phyloP scores from a whole-genome alignment of 108 stramenopile species.

The Skeletonema potamos region DNA sequence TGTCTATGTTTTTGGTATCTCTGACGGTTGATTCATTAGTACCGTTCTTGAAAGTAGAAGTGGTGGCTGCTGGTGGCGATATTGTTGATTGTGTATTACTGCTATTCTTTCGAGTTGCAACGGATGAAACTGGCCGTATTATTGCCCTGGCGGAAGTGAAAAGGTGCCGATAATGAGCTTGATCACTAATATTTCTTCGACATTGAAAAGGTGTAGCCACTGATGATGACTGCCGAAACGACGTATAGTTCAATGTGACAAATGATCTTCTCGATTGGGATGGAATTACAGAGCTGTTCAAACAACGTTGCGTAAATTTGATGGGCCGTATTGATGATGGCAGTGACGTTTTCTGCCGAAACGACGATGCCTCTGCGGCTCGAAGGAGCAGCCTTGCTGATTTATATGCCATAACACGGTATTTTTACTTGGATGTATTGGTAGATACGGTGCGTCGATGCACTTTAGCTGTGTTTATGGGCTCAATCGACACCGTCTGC shows the following conservation, averaged over 20 bases:
- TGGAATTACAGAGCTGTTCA: not conserved
- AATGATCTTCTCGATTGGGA: not conserved
- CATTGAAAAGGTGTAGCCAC: not conserved
- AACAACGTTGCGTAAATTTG: not conserved
- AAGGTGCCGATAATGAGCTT: not conserved
- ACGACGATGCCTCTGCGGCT: not conserved
- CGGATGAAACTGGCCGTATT: not conserved
- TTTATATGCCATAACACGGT: not conserved
- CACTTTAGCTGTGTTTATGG: not conserved
- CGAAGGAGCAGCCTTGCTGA: not conserved
- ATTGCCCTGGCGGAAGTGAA: not conserved
- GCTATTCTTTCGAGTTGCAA: not conserved
- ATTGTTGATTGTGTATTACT: not conserved
- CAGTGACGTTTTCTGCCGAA: not conserved
- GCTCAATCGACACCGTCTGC: not conserved
- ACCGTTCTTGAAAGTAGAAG: not conserved
- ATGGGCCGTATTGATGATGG: not conserved
- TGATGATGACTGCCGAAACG: not conserved
- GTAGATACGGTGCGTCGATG: not conserved
- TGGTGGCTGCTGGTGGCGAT: not conserved
- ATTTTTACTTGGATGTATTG: not conserved
- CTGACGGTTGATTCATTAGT: not conserved
- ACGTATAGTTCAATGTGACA: not conserved
- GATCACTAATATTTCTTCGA: not conserved
- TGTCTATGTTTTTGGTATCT: constrained; percentile 4